Evolutionary conservation across 176 grass and related monocot genomes (phyloP), one percentile per base, ranked within the genome.

Genomic region (Saccharum officinarum): DNA sequence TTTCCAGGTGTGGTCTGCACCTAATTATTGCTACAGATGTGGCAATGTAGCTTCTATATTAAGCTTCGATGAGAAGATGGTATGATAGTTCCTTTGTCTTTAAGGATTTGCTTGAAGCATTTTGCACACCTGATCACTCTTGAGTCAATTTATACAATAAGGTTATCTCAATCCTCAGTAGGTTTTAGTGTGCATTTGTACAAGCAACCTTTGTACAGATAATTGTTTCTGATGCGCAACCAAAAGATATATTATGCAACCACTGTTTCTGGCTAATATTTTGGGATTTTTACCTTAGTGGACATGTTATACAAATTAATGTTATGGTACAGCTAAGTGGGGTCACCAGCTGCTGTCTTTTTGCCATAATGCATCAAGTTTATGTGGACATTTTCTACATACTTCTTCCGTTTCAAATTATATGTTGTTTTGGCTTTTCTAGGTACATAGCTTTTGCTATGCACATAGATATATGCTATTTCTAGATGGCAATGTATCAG

Each of bases 1-100:
- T 77, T 17, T 69, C 69, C 93, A 98, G 93, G 93, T 98, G 52
- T 98, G 96, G 93, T 98, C 96, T 77, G 96, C 96, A 8, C 96
- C 96, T 76, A 98, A 98, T 95, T 98, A 98, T 84, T 98, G 96
- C 65, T 98, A 98, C 86, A 94, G 96, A 89, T 98, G 96, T 84
- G 96, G 96, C 65, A 98, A 95, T 88, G 96, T 98, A 18, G 96
- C 96, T 81, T 98, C 96, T 57, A 98, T 98, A 87, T 84, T 98
- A 72, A 98, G 96, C 90, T 98, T 98, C 84, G 92, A 90, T 61
- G 93, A 98, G 42, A 95, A 91, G 67, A 98, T 98, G 96, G 96
- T 95, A 95, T 64, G 87, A 44, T 63, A 64, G 30, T 42, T 36
- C 8, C 79, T 77, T 18, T n/a, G 1, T 71, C 49, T 71, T 31